Evolutionary conservation across 2,329 filamentous ascomycete genomes (phyloP).

Genomic region (Ophiostoma sp.): DNA sequence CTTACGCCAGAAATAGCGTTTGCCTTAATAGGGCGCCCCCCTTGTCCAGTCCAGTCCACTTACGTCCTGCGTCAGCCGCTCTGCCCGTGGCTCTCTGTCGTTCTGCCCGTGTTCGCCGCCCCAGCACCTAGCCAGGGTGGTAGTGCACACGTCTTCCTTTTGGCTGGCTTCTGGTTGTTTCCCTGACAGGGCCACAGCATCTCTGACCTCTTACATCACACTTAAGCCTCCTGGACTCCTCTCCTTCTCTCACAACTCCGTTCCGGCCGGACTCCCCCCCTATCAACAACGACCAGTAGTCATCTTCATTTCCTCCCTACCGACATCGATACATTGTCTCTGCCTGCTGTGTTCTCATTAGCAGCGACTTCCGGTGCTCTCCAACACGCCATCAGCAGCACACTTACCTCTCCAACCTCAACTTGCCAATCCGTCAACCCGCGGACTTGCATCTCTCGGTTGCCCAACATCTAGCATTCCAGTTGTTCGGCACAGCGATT

Average conservation of each 20-base stretch:
- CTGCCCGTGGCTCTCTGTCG: constrained; percentile 14
- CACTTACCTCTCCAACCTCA: not conserved
- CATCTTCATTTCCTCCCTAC: not conserved
- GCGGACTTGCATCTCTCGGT: constrained; percentile 1
- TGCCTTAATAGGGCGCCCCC: not conserved
- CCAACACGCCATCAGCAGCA: not conserved
- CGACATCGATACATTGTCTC: not conserved
- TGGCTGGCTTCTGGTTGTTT: constrained; percentile 13
- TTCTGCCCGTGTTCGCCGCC: constrained; percentile 27
- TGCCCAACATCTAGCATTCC: not conserved
- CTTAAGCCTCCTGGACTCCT: constrained; percentile 8
- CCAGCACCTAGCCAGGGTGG: constrained; percentile 19
- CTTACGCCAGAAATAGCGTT: constrained; percentile 8
- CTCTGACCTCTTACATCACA: constrained; percentile 21
- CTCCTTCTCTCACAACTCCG: constrained; percentile 5
- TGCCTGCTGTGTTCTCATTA: not conserved
- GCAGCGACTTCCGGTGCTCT: not conserved
- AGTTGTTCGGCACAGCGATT: not conserved
- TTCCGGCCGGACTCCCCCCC: constrained; percentile 11
- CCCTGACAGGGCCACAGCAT: constrained; percentile 8
- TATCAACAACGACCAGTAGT: not conserved
- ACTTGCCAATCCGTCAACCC: constrained; percentile 2
- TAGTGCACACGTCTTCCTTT: constrained; percentile 27
- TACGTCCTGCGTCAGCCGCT: constrained; percentile 21
- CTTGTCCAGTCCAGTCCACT: constrained; percentile 13